phyloP scores from a whole-genome alignment of 768 basidiomycete genomes.

The Atractiella rhizophila region DNA sequence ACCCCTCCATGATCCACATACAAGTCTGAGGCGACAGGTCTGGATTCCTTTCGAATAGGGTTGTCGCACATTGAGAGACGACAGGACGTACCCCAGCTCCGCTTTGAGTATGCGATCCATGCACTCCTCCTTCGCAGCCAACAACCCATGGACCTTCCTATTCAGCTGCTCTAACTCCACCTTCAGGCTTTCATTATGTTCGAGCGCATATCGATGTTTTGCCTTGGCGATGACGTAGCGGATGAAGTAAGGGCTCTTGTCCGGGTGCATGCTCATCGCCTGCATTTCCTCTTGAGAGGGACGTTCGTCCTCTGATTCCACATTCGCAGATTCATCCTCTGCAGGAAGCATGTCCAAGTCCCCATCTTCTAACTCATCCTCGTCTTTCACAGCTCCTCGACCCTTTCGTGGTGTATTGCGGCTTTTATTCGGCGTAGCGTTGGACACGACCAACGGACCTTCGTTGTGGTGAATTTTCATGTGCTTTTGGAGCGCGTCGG shows the following conservation, averaged over 20 bases:
- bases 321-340: not conserved
- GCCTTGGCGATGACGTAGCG: constrained; percentile 56
- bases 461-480: constrained; percentile 60
- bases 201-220: constrained; percentile 41
- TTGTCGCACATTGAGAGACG: too few species aligned
- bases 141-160: constrained; percentile 25
- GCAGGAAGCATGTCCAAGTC: not conserved
- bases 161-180: constrained; percentile 38
- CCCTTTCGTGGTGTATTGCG: constrained; percentile 1
- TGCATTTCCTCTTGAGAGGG: constrained; percentile 6
- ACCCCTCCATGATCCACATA: too few species aligned
- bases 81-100: constrained; percentile 15
- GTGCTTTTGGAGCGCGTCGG: constrained; percentile 69
- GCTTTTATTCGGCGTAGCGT: constrained; percentile 5
- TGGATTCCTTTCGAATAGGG: too few species aligned
- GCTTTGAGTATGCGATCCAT: constrained; percentile 25
- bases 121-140: constrained; percentile 21
- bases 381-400: not conserved
- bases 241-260: constrained; percentile 17
- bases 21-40: too few species aligned
- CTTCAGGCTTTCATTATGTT: constrained; percentile 39
- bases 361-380: not conserved
- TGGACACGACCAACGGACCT: constrained; percentile 44
- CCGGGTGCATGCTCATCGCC: constrained; percentile 5
- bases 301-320: not conserved